Evolutionary conservation across 1,139 yeast genomes (phyloP).

Genomic region (Kodamaea alishanica): DNA sequence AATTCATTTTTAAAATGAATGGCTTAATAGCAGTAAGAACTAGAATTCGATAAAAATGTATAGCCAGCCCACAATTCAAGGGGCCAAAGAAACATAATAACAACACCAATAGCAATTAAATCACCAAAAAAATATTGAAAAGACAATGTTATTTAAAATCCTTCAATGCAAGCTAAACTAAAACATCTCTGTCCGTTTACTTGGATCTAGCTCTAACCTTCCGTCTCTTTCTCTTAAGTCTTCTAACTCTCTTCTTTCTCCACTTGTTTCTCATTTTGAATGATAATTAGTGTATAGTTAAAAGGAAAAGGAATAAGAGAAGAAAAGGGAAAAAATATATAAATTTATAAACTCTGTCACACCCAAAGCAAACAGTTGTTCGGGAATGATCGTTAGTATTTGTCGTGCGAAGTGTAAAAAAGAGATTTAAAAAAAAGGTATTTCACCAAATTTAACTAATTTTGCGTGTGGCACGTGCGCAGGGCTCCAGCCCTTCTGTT

Average conservation of each 20-base stretch:
- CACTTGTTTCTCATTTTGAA: constrained; percentile 83
- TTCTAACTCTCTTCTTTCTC: constrained; percentile 99
- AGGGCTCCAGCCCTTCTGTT: too few relatives aligned
- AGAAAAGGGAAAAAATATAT: constrained; percentile 12
- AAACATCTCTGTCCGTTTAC: constrained; percentile 55
- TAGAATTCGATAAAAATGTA: constrained; percentile 10
- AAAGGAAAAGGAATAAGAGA: constrained; percentile 12
- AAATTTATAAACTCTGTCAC: constrained; percentile 12
- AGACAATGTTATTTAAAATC: constrained; percentile 4
- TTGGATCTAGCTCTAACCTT: constrained; percentile 99
- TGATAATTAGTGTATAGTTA: constrained; percentile 26
- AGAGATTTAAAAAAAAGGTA: too few relatives aligned
- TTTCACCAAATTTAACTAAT: too few relatives aligned
- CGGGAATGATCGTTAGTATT: too few relatives aligned
- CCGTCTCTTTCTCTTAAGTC: constrained; percentile 99
- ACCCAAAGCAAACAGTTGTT: too few relatives aligned
- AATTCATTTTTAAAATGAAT: constrained; percentile 6
- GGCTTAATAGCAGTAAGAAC: too few relatives aligned
- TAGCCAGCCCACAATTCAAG: too few relatives aligned
- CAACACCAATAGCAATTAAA: constrained; percentile 3
- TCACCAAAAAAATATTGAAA: neutral
- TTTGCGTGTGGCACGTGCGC: too few relatives aligned
- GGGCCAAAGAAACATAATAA: constrained; percentile 1
- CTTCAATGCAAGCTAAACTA: constrained; percentile 1
- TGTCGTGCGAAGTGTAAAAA: too few relatives aligned